A percentile compares a stretch with the other conserved stretches of the same genome.
phyloP scores from a whole-genome alignment of 2,329 filamentous ascomycete species.

The Purpureocillium lavendulum region DNA sequence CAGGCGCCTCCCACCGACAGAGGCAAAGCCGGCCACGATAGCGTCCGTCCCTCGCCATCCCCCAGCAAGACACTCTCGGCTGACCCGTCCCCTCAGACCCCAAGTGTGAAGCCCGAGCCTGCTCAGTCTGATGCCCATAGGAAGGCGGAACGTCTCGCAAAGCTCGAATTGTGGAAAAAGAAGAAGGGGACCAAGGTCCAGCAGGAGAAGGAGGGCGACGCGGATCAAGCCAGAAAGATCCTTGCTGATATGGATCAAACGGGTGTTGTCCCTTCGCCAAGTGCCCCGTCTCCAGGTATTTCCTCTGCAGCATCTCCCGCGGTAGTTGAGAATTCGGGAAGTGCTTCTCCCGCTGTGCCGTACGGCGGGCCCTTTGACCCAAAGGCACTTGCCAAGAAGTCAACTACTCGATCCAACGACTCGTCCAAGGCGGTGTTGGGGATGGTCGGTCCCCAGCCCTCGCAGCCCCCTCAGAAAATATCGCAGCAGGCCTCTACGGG shows the following conservation, averaged over 20 bases:
- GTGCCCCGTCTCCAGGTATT: slow-evolving; percentile 40
- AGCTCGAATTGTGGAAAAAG: slow-evolving; percentile 86
- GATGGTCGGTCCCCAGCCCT: slow-evolving; percentile 31
- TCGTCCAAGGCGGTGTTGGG: slow-evolving; percentile 42
- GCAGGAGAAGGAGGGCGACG: slow-evolving; percentile 61
- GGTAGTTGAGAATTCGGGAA: slow-evolving; percentile 31
- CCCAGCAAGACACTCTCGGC: background rate
- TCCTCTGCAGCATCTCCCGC: slow-evolving; percentile 43
- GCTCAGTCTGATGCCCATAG: slow-evolving; percentile 60
- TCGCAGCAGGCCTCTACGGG: slow-evolving; percentile 26
- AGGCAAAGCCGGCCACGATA: slow-evolving; percentile 39
- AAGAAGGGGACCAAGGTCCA: slow-evolving; percentile 71
- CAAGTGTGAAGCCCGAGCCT: slow-evolving; percentile 37
- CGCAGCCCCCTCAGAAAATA: slow-evolving; percentile 18
- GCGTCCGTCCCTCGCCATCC: slow-evolving; percentile 38
- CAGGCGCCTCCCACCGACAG: slow-evolving; percentile 42
- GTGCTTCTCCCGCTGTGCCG: slow-evolving; percentile 43
- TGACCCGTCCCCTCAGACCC: slow-evolving; percentile 33
- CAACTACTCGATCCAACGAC: slow-evolving; percentile 49
- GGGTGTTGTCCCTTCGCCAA: slow-evolving; percentile 38
- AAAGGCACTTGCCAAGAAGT: slow-evolving; percentile 77
- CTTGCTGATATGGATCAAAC: slow-evolving; percentile 68
- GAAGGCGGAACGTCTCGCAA: slow-evolving; percentile 72
- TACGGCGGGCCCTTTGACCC: slow-evolving; percentile 80
- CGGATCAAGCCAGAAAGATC: slow-evolving; percentile 57